A percentile compares a stretch with the other conserved stretches of the same genome.
Conservation (phyloP, 2,329 filamentous ascomycete genomes). For the Apiospora hydei region DNA sequence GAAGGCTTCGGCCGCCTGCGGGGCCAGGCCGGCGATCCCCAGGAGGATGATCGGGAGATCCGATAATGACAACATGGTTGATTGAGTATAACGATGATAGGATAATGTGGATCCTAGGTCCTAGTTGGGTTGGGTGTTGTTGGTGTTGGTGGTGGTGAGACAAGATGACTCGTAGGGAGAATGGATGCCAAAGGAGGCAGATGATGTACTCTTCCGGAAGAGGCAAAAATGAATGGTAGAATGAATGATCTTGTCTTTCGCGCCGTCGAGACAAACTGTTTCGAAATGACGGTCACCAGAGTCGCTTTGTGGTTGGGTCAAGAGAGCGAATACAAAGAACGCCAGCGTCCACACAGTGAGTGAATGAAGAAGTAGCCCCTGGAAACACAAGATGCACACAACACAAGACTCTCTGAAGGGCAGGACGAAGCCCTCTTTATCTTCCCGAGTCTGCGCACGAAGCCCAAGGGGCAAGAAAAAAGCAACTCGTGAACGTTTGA, state of each 20-base stretch:
- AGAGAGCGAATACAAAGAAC: constrained; percentile 8
- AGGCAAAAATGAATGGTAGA: constrained; percentile 11
- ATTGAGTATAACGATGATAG: neutral
- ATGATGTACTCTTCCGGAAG: constrained; percentile 16
- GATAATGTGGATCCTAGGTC: constrained; percentile 7
- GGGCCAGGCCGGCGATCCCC: constrained; percentile 29
- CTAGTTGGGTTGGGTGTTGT: neutral
- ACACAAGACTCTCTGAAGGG: neutral
- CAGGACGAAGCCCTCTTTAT: neutral
- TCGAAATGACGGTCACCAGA: neutral
- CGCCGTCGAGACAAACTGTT: neutral
- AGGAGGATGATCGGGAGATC: constrained; percentile 23
- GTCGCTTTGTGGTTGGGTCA: neutral
- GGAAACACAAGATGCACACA: neutral
- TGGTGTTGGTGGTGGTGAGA: neutral
- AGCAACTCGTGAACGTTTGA: neutral
- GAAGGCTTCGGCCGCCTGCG: constrained; percentile 32
- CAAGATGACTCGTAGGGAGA: neutral
- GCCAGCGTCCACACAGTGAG: neutral
- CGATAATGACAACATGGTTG: constrained; percentile 6
- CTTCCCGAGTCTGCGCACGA: neutral
- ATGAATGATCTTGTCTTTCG: neutral
- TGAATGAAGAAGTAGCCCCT: neutral
- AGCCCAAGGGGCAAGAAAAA: neutral
- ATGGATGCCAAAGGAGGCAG: constrained; percentile 2